phyloP scores from a whole-genome alignment of 345 rosid species.

The Eucalyptus marginata region DNA sequence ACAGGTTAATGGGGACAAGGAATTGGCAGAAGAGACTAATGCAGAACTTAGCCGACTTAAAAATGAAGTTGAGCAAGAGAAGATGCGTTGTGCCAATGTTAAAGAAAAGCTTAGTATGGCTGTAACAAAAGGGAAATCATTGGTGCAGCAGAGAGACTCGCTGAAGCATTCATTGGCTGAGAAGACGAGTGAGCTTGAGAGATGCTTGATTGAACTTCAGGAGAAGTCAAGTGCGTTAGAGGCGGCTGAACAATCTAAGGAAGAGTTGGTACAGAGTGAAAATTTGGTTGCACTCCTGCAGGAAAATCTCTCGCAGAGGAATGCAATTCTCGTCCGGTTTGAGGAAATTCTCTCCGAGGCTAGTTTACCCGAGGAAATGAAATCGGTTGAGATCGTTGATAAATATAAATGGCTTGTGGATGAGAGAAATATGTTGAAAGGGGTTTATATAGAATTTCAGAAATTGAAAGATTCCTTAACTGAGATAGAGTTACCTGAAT shows the following conservation, averaged over 20 bases:
- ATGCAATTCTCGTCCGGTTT: constrained; percentile 34
- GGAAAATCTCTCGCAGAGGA: constrained; percentile 39
- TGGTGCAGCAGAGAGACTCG: constrained; percentile 87
- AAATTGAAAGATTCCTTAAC: constrained; percentile 47
- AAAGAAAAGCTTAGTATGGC: constrained; percentile 97
- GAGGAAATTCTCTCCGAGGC: constrained; percentile 38
- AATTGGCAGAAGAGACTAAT: constrained; percentile 16
- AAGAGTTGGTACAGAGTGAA: constrained; percentile 46
- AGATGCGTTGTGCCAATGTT: constrained; percentile 54
- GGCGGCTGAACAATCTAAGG: constrained; percentile 38
- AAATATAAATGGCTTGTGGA: constrained; percentile 53
- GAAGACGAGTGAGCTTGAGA: constrained; percentile 64
- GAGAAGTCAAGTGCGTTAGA: constrained; percentile 51
- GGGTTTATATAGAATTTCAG: constrained; percentile 30
- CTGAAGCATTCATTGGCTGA: constrained; percentile 68
- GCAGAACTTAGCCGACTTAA: constrained; percentile 41
- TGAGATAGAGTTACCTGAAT: constrained; percentile 52
- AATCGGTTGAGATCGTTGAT: constrained; percentile 35
- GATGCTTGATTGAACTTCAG: constrained; percentile 43
- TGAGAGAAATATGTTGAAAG: constrained; percentile 46
- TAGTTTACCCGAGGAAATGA: constrained; percentile 44
- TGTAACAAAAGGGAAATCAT: constrained; percentile 86
- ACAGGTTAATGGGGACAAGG: constrained; percentile 42
- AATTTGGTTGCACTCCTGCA: constrained; percentile 44
- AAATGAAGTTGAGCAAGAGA: constrained; percentile 75